Conservation (phyloP, 768 basidiomycete genomes). For the Crucibulum laeve region DNA sequence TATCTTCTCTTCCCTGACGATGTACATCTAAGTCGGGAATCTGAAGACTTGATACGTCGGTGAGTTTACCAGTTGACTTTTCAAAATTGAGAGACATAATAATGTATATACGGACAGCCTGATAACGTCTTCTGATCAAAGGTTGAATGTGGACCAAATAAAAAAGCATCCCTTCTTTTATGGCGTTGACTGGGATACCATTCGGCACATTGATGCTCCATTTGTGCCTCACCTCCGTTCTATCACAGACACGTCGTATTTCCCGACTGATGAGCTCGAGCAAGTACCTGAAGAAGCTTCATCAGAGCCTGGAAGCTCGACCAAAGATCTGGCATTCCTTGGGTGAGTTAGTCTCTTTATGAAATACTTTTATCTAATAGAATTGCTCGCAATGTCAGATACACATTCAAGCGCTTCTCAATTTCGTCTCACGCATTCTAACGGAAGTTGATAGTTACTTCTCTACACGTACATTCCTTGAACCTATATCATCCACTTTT, state of each 20-base stretch:
- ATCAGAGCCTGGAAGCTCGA: slow-evolving; percentile 33
- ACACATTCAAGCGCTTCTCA: slow-evolving; percentile 77
- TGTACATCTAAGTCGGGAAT: slow-evolving; percentile 86
- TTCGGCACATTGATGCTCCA: slow-evolving; percentile 88
- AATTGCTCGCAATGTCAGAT: slow-evolving; percentile 33
- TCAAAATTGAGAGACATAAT: neutral
- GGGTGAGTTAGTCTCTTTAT: slow-evolving; percentile 36
- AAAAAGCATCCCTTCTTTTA: slow-evolving; percentile 92
- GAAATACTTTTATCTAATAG: neutral
- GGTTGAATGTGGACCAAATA: slow-evolving; percentile 80
- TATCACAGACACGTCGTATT: slow-evolving; percentile 96
- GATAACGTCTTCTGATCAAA: slow-evolving; percentile 78
- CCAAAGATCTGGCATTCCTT: slow-evolving; percentile 64
- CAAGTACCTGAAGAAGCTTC: slow-evolving; percentile 53
- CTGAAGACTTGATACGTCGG: slow-evolving; percentile 86
- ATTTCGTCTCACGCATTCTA: slow-evolving; percentile 56
- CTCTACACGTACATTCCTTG: no score
- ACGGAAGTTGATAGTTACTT: slow-evolving; percentile 3
- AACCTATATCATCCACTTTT: no score
- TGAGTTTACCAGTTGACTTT: slow-evolving; percentile 25
- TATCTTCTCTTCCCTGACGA: slow-evolving; percentile 91
- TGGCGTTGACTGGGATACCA: slow-evolving; percentile 89
- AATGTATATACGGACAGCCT: slow-evolving; percentile 41
- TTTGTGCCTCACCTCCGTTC: slow-evolving; percentile 94
- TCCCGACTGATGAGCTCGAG: slow-evolving; percentile 92